Conservation (phyloP, 805 yeast genomes). For the Metschnikowia lunata region DNA sequence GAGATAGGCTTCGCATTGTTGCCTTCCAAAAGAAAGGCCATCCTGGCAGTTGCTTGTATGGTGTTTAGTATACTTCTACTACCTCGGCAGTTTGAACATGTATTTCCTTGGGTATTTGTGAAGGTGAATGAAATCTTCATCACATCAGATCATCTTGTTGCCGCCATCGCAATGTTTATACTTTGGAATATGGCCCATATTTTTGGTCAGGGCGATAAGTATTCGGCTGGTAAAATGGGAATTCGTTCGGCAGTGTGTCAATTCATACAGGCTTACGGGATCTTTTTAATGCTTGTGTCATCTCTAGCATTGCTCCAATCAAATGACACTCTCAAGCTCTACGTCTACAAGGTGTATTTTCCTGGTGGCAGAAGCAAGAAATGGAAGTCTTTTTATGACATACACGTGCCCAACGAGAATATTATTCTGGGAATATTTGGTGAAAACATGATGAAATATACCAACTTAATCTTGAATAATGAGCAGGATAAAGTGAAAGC, state of each 20-base stretch:
- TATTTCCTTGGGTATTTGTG: constrained; percentile 19
- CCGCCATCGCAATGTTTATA: constrained; percentile 10
- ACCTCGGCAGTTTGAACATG: constrained; percentile 17
- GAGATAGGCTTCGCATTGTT: background rate
- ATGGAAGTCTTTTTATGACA: constrained; percentile 3
- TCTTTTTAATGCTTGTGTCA: constrained; percentile 6
- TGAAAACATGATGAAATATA: constrained; percentile 11
- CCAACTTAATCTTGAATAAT: constrained; percentile 3
- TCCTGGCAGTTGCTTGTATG: background rate
- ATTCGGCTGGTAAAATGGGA: constrained; percentile 1
- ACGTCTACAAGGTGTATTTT: constrained; percentile 10
- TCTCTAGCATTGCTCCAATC: constrained; percentile 5
- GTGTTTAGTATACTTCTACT: constrained; percentile 1
- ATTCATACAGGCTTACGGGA: constrained; percentile 11
- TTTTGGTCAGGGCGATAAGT: background rate
- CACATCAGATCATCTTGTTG: constrained; percentile 25
- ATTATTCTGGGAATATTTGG: constrained; percentile 6
- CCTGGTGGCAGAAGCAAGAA: constrained; percentile 2
- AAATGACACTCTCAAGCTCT: constrained; percentile 11
- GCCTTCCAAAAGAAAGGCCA: constrained; percentile 1
- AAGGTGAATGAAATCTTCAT: constrained; percentile 7
- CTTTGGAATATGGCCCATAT: constrained; percentile 5
- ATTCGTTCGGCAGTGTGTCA: constrained; percentile 5
- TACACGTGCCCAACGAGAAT: constrained; percentile 8
- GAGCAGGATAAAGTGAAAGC: background rate